Percentiles rank a stretch among this genome's conserved stretches.
These are phyloP conservation scores for Pyricularia sp. DNA, from an alignment of 2,329 filamentous ascomycete species.

Conservation along the genomic window DNA sequence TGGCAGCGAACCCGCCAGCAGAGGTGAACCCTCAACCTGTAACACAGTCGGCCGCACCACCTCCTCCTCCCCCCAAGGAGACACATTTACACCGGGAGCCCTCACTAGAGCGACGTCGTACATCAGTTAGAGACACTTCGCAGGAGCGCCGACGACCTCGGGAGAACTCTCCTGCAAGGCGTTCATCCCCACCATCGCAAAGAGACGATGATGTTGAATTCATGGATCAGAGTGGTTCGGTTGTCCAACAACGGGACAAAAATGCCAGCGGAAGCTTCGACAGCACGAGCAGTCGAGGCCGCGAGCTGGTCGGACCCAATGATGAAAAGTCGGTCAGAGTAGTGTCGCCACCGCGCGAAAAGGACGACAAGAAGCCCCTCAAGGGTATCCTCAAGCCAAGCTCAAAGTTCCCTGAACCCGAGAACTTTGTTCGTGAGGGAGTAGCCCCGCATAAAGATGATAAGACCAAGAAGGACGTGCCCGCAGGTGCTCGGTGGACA, in stretches of 20 bases:
- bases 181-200: background rate
- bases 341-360: conserved; percentile 56
- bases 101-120: background rate
- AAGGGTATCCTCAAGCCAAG: conserved; percentile 84
- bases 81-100: background rate
- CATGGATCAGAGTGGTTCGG: background rate
- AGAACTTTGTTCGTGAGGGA: conserved; percentile 71
- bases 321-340: conserved; percentile 38
- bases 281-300: background rate
- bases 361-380: conserved; percentile 46
- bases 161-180: background rate
- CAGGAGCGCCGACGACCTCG: background rate
- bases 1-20: background rate
- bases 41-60: background rate
- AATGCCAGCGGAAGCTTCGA: background rate
- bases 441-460: conserved; percentile 90
- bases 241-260: background rate
- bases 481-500: conserved; percentile 75
- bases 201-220: background rate
- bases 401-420: conserved; percentile 74
- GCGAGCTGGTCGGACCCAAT: background rate
- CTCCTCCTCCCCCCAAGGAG: background rate
- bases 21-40: background rate
- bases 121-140: background rate
- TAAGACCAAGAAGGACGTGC: conserved; percentile 59